Percentiles rank a stretch among this genome's conserved stretches.
Evolutionary conservation across 2,329 filamentous ascomycete genomes (phyloP).

Genomic region (Beauveria sp.): DNA sequence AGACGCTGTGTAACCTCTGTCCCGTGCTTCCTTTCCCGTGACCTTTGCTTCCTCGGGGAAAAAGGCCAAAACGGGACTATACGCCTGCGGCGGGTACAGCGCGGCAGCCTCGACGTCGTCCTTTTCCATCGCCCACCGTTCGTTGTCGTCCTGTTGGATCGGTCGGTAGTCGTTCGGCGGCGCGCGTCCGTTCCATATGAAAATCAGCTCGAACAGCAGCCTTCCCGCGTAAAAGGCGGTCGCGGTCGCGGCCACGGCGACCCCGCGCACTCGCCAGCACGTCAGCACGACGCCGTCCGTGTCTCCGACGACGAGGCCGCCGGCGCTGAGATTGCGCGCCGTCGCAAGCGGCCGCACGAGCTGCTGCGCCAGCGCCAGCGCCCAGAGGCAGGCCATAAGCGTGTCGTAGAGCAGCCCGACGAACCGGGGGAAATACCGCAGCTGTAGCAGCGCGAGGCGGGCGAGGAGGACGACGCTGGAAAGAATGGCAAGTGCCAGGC

Average conservation of each 20-base stretch:
- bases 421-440: constrained; percentile 18
- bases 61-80: constrained; percentile 27
- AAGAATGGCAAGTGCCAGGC: constrained; percentile 23
- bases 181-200: not conserved
- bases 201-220: not conserved
- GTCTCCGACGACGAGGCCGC: not conserved
- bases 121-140: not conserved
- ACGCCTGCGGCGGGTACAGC: constrained; percentile 1
- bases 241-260: not conserved
- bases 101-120: constrained; percentile 12
- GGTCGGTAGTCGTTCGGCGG: not conserved
- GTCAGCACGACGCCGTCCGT: not conserved
- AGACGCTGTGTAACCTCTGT: not conserved
- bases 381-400: constrained; percentile 22
- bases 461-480: constrained; percentile 21
- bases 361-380: constrained; percentile 15
- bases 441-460: constrained; percentile 17
- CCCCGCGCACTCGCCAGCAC: not conserved
- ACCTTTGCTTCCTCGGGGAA: constrained; percentile 15
- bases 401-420: constrained; percentile 22
- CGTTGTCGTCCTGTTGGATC: not conserved
- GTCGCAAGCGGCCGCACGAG: not conserved
- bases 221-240: not conserved
- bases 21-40: not conserved
- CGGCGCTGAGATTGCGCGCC: not conserved